Conservation (phyloP, 306 rosid genomes). For the Gastrolobium villosum region DNA sequence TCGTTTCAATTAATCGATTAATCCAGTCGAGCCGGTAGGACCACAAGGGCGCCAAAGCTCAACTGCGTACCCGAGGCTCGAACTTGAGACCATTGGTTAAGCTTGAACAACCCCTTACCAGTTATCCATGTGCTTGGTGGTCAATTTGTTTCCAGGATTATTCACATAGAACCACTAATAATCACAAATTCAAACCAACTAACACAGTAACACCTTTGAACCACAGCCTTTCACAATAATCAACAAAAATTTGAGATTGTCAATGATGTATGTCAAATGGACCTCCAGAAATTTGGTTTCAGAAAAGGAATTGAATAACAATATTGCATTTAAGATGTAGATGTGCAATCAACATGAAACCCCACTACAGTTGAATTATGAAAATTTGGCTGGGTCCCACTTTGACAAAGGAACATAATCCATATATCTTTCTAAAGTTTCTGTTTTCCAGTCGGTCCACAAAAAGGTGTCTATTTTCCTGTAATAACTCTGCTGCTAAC, state of each 20-base stretch:
- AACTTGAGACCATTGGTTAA: no score
- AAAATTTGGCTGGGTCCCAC: background rate
- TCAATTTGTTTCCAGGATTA: background rate
- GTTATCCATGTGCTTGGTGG: no score
- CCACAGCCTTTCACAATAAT: slow-evolving; percentile 20
- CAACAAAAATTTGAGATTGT: background rate
- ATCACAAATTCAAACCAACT: background rate
- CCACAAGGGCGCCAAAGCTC: no score
- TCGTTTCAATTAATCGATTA: background rate
- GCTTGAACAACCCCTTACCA: no score
- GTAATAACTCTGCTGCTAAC: background rate
- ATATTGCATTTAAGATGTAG: slow-evolving; percentile 25
- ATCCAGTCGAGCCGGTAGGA: no score
- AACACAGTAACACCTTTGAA: background rate
- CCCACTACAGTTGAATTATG: background rate
- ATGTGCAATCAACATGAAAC: background rate
- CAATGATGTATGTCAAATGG: background rate
- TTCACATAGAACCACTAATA: background rate
- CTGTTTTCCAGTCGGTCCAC: slow-evolving; percentile 24
- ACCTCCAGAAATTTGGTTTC: slow-evolving; percentile 15
- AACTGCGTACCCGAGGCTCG: no score
- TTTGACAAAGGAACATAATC: slow-evolving; percentile 2
- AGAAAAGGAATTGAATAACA: slow-evolving; percentile 8
- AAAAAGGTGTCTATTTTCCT: slow-evolving; percentile 10
- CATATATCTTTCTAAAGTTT: slow-evolving; percentile 31